Percentiles rank a stretch among this genome's conserved stretches.
These are phyloP conservation scores for Escovopsis sp. DNA, from an alignment of 2,329 filamentous ascomycete genomes.

Conservation along the genomic window DNA sequence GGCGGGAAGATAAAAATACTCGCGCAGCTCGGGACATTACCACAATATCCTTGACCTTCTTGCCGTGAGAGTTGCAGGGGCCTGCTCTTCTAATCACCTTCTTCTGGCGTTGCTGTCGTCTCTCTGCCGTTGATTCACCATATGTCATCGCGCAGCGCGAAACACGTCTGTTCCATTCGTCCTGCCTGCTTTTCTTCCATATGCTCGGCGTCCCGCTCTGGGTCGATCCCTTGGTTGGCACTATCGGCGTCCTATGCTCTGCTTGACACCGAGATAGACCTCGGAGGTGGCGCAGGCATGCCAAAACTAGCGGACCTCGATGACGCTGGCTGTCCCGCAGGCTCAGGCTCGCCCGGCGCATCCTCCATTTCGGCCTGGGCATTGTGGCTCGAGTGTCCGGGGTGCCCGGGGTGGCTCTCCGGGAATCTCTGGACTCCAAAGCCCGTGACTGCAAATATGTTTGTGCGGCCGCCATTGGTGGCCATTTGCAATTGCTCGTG, in stretches of 20 bases:
- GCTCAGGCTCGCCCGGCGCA: constrained; percentile 39
- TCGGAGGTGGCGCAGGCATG: constrained; percentile 24
- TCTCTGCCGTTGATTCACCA: no score
- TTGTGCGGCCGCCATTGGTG: constrained; percentile 49
- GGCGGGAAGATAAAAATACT: no score
- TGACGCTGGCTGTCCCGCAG: constrained; percentile 21
- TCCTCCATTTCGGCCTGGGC: constrained; percentile 33
- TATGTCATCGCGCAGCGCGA: no score
- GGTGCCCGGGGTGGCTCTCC: constrained; percentile 29
- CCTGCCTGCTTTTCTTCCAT: no score
- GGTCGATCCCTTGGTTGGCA: background rate
- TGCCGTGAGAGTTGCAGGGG: no score
- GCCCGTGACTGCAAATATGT: constrained; percentile 48
- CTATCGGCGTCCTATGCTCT: constrained; percentile 23
- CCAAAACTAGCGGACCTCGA: constrained; percentile 33
- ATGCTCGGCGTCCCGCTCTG: no score
- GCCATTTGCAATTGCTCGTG: constrained; percentile 52
- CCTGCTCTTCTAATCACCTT: no score
- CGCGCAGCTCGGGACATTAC: no score
- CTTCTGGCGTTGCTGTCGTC: no score
- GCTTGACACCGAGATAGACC: constrained; percentile 32
- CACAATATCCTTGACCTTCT: no score
- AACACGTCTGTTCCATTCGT: no score
- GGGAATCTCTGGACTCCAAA: constrained; percentile 40
- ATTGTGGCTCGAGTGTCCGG: no score